Conservation (phyloP, 176 grass and related monocot genomes). For the Dendrocalamus sinicus region DNA sequence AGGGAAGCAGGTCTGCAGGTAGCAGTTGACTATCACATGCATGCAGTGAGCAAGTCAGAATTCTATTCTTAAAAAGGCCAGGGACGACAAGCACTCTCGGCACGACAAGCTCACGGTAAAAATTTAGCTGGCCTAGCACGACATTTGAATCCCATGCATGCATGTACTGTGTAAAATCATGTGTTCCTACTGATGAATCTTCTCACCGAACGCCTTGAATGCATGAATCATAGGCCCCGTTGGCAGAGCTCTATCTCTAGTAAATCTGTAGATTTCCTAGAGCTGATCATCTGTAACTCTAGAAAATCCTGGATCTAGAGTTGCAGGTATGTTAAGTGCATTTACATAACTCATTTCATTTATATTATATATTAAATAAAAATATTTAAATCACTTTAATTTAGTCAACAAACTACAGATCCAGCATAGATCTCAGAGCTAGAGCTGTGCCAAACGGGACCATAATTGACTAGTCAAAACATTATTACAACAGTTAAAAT, state of each 20-base stretch:
- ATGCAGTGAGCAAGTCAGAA: constrained; percentile 26
- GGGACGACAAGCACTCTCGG: constrained; percentile 35
- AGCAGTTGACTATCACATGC: constrained; percentile 50
- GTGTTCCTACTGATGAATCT: constrained; percentile 33
- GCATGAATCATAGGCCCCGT: too few species aligned
- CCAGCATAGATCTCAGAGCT: too few species aligned
- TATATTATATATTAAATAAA: too few species aligned
- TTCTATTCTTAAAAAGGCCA: constrained; percentile 24
- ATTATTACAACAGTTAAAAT: neutral
- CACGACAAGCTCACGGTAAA: constrained; percentile 30
- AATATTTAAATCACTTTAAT: too few species aligned
- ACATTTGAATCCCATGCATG: constrained; percentile 30
- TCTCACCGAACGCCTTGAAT: constrained; percentile 21
- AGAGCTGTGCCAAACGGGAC: too few species aligned
- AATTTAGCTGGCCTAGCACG: constrained; percentile 15
- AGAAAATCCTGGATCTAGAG: too few species aligned
- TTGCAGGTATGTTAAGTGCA: too few species aligned
- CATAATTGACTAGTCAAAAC: constrained; percentile 6
- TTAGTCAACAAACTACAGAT: too few species aligned
- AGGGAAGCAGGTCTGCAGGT: constrained; percentile 43
- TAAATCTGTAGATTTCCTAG: too few species aligned
- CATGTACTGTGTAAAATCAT: neutral
- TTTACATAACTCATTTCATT: too few species aligned
- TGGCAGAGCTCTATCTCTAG: too few species aligned
- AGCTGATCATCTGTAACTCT: too few species aligned